Base-by-base conservation (phyloP, 192 early-diverging fungal species). In the Jimgerdemannia flammicorona region DNA sequence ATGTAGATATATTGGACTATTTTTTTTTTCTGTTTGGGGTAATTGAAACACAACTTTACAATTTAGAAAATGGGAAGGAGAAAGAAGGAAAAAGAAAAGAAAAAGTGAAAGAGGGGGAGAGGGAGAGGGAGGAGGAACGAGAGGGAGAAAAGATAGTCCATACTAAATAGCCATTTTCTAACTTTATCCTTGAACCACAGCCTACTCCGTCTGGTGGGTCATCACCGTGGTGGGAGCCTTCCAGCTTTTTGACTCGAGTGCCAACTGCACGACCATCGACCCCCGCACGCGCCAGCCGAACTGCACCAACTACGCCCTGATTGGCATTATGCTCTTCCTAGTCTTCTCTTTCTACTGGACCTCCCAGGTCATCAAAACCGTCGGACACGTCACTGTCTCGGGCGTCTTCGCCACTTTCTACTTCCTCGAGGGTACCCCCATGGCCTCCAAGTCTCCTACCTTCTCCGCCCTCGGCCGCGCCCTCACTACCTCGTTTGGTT, bases 361-460 rank as follows among this genome's bases (percentile, higher is more conserved):
- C 7, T 88, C 87, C 3, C 91, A 93, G 74, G 93, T 95, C 70
- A 91, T 95, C 72, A 79, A 84, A 59, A 93, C 95, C 75, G 83
- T 87, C 29, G 79, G 90, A 39, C 94, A 96, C 75, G 90, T 94
- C 9, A 93, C 91, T 20, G 78, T 92, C 40, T 85, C 92, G 40
- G 95, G 95, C 43, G 81, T 94, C 4, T 96, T 90, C 83, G 95
- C 93, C 9, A 88, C 94, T 3, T 94, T 88, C 76, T 96, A 94
- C 83, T 96, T 96, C 78, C 72, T 87, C 65, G 90, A 73, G 77
- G 67, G 67, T 40, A 68, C 67, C 9, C 29, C 19, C 67, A 18
- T 18, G 6, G 67, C 67, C 29, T 2, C 67, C 67, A 87, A 79
- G 71, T 75, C 69, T 43, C 68, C 59, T 64, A 86, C 70, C 67